These are phyloP conservation scores for Pouteria glomerata DNA, from an alignment of 148 eudicot genomes.

Conservation along the genomic window DNA sequence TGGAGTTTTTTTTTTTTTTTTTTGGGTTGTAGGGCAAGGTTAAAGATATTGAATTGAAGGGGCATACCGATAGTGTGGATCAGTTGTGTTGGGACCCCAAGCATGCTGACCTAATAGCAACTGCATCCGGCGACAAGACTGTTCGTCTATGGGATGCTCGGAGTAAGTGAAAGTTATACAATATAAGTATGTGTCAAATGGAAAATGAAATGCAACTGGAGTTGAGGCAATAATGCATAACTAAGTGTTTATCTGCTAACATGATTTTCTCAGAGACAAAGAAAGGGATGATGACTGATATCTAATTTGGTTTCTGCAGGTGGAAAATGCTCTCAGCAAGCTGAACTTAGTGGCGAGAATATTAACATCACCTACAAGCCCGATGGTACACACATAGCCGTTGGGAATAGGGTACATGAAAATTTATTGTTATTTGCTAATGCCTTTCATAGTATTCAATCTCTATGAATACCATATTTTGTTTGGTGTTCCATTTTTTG, in stretches of 20 bases:
- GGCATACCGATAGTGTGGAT: slow-evolving; percentile 97
- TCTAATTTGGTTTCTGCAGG: slow-evolving; percentile 35
- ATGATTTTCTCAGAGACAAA: not conserved
- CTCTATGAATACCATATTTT: not conserved
- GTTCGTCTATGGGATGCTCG: slow-evolving; percentile 99
- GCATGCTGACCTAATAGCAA: slow-evolving; percentile 84
- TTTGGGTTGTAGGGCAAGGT: slow-evolving; percentile 87
- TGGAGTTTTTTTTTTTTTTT: slow-evolving; percentile 8
- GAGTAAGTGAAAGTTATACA: slow-evolving; percentile 43
- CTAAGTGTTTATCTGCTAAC: too few relatives aligned
- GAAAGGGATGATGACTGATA: not conserved
- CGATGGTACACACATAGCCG: slow-evolving; percentile 89
- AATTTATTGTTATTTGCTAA: not conserved
- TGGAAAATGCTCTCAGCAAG: slow-evolving; percentile 95
- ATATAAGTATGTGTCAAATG: not conserved
- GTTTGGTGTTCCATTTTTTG: not conserved
- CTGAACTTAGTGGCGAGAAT: slow-evolving; percentile 95
- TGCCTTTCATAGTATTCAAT: not conserved
- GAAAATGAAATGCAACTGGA: not conserved
- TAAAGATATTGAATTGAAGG: slow-evolving; percentile 88
- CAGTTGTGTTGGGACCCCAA: slow-evolving; percentile 99
- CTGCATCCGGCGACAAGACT: slow-evolving; percentile 97
- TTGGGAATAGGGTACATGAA: slow-evolving; percentile 79
- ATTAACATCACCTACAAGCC: slow-evolving; percentile 94
- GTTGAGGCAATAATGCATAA: not conserved